phyloP scores from a whole-genome alignment of 2,329 filamentous ascomycete genomes.

The Fonsecaea nubica region DNA sequence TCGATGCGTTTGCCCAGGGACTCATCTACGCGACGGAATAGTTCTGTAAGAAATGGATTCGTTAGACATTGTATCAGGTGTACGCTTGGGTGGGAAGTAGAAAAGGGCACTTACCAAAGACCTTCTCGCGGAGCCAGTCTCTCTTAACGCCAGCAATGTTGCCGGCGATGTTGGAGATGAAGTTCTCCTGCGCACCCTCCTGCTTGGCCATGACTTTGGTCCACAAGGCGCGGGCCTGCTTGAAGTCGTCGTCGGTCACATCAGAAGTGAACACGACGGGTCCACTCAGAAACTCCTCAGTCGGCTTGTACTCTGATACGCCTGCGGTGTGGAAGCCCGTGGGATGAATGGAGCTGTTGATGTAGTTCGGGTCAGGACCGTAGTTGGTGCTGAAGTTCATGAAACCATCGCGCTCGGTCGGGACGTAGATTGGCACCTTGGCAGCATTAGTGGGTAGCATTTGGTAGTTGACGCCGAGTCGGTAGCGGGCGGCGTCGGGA shows the following conservation, averaged over 20 bases:
- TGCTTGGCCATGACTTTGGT: slow-evolving; percentile 49
- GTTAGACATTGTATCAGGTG: slow-evolving; percentile 1
- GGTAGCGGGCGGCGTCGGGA: slow-evolving; percentile 58
- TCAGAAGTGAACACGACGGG: slow-evolving; percentile 47
- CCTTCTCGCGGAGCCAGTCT: slow-evolving; percentile 65
- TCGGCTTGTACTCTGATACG: slow-evolving; percentile 40
- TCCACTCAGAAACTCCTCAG: slow-evolving; percentile 44
- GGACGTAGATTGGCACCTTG: slow-evolving; percentile 52
- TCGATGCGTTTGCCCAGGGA: slow-evolving; percentile 22
- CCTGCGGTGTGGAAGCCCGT: slow-evolving; percentile 27
- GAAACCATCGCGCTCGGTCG: slow-evolving; percentile 56
- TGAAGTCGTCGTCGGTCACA: slow-evolving; percentile 54
- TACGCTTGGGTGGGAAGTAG: not conserved
- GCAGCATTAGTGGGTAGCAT: slow-evolving; percentile 49
- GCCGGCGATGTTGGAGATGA: slow-evolving; percentile 64
- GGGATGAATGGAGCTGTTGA: slow-evolving; percentile 42
- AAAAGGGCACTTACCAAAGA: slow-evolving; percentile 50
- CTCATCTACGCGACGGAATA: slow-evolving; percentile 26
- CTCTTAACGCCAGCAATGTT: slow-evolving; percentile 63
- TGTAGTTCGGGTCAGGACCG: slow-evolving; percentile 65
- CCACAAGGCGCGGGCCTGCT: slow-evolving; percentile 54
- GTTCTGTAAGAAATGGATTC: slow-evolving; percentile 4
- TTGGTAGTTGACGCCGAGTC: slow-evolving; percentile 51
- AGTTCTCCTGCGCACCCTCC: slow-evolving; percentile 66
- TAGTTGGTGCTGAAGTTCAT: slow-evolving; percentile 59